Evolutionary conservation across 306 rosid genomes (phyloP).

Genomic region (Betula pendula): DNA sequence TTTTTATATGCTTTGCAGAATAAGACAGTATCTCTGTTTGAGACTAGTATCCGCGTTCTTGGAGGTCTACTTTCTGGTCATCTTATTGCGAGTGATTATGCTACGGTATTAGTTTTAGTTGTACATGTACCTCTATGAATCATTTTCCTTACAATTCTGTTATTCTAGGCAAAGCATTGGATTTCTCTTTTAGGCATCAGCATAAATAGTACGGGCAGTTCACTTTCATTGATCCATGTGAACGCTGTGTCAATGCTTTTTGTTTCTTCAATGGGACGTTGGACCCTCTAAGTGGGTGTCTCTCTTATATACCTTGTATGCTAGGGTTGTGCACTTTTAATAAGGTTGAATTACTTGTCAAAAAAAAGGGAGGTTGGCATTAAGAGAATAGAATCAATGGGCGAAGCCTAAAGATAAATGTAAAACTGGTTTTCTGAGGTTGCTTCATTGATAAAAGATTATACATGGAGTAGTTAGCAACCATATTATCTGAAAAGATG

Average conservation of each 20-base stretch:
- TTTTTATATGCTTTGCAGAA: slow-evolving; percentile 57
- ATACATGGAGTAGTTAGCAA: background rate
- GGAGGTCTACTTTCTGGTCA: slow-evolving; percentile 96
- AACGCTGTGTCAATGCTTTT: background rate
- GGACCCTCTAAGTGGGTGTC: too few species aligned
- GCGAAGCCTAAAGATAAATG: background rate
- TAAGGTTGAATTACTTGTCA: too few species aligned
- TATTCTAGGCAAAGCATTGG: background rate
- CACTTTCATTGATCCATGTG: background rate
- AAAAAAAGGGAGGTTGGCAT: background rate
- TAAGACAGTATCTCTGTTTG: slow-evolving; percentile 89
- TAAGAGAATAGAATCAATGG: background rate
- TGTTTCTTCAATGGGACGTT: background rate
- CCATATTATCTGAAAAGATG: background rate
- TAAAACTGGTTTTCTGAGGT: background rate
- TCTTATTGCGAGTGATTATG: slow-evolving; percentile 81
- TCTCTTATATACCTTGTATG: too few species aligned
- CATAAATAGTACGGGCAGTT: background rate
- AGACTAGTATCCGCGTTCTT: slow-evolving; percentile 84
- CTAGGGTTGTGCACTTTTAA: too few species aligned
- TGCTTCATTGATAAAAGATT: background rate
- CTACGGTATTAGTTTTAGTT: slow-evolving; percentile 68
- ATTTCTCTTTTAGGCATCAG: background rate
- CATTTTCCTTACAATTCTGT: slow-evolving; percentile 7
- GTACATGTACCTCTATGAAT: slow-evolving; percentile 3